Percentiles rank a stretch among this genome's conserved stretches.
Conservation (phyloP, 176 grass and related monocot species). For the Oropetium thomaeum region DNA sequence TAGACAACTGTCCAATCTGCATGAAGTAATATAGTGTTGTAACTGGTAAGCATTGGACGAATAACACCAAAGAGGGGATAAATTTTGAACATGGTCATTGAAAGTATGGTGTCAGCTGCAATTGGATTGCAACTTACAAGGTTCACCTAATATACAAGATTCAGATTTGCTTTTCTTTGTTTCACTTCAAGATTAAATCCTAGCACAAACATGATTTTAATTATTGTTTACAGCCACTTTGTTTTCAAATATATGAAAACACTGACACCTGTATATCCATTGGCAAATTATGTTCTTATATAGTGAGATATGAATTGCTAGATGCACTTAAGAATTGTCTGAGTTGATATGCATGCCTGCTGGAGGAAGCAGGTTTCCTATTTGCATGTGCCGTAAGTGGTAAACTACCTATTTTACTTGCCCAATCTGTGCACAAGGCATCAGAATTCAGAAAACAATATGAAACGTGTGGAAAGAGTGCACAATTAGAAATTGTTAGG, state of each 20-base stretch:
- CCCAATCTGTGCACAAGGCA: slow-evolving; percentile 1
- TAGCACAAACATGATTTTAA: neutral
- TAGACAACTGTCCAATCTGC: slow-evolving; percentile 81
- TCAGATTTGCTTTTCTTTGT: neutral
- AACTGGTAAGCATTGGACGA: slow-evolving; percentile 3
- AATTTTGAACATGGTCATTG: neutral
- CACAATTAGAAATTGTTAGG: slow-evolving; percentile 2
- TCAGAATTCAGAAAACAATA: neutral
- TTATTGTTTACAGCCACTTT: neutral
- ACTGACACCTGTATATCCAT: neutral
- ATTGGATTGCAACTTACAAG: neutral
- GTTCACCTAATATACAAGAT: neutral
- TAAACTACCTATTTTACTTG: neutral
- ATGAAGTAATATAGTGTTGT: slow-evolving; percentile 8
- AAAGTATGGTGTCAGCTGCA: neutral
- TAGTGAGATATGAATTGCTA: neutral
- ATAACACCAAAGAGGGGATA: neutral
- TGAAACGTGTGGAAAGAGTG: slow-evolving; percentile 12
- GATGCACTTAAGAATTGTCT: neutral
- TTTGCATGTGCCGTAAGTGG: neutral
- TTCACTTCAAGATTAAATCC: neutral
- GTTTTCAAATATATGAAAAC: neutral
- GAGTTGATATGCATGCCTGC: neutral
- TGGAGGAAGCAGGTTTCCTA: slow-evolving; percentile 12
- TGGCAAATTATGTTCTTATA: neutral